Conservation (phyloP, 2,329 filamentous ascomycete genomes). For the Rhytidhysteron rufulum region DNA sequence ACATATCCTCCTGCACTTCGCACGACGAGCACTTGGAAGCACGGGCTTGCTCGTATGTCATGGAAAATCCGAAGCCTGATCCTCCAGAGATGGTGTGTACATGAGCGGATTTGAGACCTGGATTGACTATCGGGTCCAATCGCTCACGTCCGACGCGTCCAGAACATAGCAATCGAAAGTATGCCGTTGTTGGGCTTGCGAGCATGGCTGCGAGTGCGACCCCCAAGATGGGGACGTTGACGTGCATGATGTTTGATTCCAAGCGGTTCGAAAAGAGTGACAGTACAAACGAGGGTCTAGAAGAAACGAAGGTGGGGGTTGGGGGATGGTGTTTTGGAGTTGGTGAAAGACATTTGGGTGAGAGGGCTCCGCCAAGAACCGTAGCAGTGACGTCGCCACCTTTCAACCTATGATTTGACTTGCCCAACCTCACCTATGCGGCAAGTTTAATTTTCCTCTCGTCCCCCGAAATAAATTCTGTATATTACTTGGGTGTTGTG, state of each 20-base stretch:
- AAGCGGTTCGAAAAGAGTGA: no score
- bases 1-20: conserved; percentile 63
- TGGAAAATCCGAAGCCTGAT: conserved; percentile 61
- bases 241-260: conserved; percentile 10
- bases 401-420: no score
- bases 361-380: no score
- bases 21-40: conserved; percentile 66
- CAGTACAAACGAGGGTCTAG: no score
- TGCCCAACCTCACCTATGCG: no score
- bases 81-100: conserved; percentile 70
- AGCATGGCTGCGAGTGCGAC: conserved; percentile 10
- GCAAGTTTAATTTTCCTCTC: no score
- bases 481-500: no score
- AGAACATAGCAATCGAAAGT: conserved; percentile 27
- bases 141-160: conserved; percentile 41
- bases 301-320: no score
- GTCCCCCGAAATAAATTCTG: no score
- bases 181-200: conserved; percentile 14
- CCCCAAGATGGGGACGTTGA: conserved; percentile 11
- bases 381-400: no score
- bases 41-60: conserved; percentile 58
- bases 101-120: conserved; percentile 57
- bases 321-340: no score
- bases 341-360: no score
- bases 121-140: conserved; percentile 65